Percentiles rank a stretch among this genome's conserved stretches.
These are phyloP conservation scores for Sordaria brevicollis DNA, from an alignment of 495 filamentous ascomycete species.

Conservation along the genomic window DNA sequence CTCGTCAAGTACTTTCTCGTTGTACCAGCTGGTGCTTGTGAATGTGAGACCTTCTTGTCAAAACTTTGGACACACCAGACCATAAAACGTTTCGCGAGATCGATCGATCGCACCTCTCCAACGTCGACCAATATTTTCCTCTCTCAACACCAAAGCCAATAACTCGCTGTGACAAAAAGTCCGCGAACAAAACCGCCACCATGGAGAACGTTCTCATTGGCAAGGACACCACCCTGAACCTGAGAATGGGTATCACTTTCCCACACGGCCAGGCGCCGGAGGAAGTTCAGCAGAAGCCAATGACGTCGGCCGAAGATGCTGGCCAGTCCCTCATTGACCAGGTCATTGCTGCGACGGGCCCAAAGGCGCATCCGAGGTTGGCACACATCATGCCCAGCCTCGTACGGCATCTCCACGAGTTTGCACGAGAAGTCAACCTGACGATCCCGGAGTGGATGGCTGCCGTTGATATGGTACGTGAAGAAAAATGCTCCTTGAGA, in stretches of 20 bases:
- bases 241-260: neutral
- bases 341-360: slow-evolving; percentile 62
- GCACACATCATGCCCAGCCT: slow-evolving; percentile 42
- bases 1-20: neutral
- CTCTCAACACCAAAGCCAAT: neutral
- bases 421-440: slow-evolving; percentile 48
- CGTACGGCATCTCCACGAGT: slow-evolving; percentile 48
- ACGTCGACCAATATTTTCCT: neutral
- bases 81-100: neutral
- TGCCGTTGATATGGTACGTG: slow-evolving; percentile 32
- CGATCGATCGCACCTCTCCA: neutral
- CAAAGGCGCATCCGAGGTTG: slow-evolving; percentile 50
- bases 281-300: neutral
- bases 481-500: too few species aligned
- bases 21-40: neutral
- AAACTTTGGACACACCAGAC: neutral
- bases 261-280: neutral
- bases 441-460: slow-evolving; percentile 44
- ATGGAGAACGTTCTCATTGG: neutral
- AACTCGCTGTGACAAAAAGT: neutral
- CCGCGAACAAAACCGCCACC: neutral
- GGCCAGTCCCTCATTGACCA: slow-evolving; percentile 56
- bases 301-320: slow-evolving; percentile 12
- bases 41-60: neutral
- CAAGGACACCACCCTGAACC: neutral